Conservation (phyloP, 2,329 filamentous ascomycete genomes). For the Claviceps maximensis region DNA sequence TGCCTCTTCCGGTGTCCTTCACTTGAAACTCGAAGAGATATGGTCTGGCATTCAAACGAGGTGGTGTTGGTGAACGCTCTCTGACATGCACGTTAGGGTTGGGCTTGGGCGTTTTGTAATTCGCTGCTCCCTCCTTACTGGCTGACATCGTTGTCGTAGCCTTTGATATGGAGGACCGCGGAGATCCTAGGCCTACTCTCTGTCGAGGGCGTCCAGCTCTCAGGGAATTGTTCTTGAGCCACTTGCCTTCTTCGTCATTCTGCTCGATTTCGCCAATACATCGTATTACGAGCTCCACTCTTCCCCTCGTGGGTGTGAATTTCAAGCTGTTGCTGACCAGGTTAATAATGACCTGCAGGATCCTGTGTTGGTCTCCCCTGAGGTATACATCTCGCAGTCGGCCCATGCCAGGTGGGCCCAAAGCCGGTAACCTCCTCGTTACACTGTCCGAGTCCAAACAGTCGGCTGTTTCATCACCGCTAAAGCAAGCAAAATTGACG, state of each 20-base stretch:
- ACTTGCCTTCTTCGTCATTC: slow-evolving; percentile 30
- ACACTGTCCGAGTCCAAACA: slow-evolving; percentile 20
- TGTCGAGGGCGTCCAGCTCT: slow-evolving; percentile 28
- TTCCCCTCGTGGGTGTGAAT: slow-evolving; percentile 69
- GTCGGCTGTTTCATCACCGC: slow-evolving; percentile 12
- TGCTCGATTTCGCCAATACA: slow-evolving; percentile 50
- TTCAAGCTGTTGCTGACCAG: slow-evolving; percentile 85
- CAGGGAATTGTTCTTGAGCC: slow-evolving; percentile 29
- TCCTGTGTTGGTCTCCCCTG: slow-evolving; percentile 86
- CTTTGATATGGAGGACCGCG: slow-evolving; percentile 37
- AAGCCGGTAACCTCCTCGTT: slow-evolving; percentile 35
- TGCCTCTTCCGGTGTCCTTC: slow-evolving; percentile 77
- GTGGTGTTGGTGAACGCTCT: slow-evolving; percentile 45
- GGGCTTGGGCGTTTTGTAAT: slow-evolving; percentile 45
- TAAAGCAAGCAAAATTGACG: slow-evolving; percentile 49
- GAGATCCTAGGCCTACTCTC: slow-evolving; percentile 34
- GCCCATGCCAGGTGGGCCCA: slow-evolving; percentile 52
- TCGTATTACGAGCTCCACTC: slow-evolving; percentile 61
- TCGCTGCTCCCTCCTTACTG: slow-evolving; percentile 28
- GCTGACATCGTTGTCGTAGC: slow-evolving; percentile 10
- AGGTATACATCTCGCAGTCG: slow-evolving; percentile 73
- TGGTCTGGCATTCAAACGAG: slow-evolving; percentile 49
- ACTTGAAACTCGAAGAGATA: slow-evolving; percentile 79
- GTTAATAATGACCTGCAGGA: slow-evolving; percentile 87
- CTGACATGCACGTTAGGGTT: slow-evolving; percentile 32